Evolutionary conservation across 2,329 filamentous ascomycete genomes (phyloP), one percentile per base, ranked within the genome.

Genomic region (Plenodomus tracheiphilus): DNA sequence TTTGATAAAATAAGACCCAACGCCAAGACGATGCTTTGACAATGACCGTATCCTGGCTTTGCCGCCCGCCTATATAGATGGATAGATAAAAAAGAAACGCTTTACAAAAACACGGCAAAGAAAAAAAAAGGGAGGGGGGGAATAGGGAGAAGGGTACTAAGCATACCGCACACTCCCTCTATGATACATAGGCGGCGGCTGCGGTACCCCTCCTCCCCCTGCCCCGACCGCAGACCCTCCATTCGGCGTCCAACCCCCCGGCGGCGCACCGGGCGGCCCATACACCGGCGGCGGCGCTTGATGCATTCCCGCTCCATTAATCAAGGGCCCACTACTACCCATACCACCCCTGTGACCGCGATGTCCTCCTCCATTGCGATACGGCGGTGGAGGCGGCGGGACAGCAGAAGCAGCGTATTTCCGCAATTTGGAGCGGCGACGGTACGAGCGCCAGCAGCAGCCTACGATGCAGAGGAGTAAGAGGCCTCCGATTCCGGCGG

Each of bases 401-500:
- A 21, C n/a, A n/a, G n/a, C n/a, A n/a, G 47, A 50, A 48, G 56
- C 54, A 17, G 61, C 56, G 28, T 51, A 56, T 38, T 57, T 58
- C 32, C 52, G 53, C 1, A 64, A 46, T 17, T 49, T 62, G 19
- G 51, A 53, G 20, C 68, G 54, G 42, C 68, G 66, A 36, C 61
- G 63, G 61, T 55, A 84, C 38, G 81, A 81, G 59, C 79, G 80
- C 51, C 80, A 74, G 61, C 86, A 79, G 74, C 91, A 96, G 65
- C 81, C 81, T 10, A 86, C 58, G 42, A 97, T 75, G 28, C 81
- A 79, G 39, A 96, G 69, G 15, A 71, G 20, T 16, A 95, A 65
- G 5, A 97, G 77, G 6, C 81, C 84, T 40, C 91, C 93, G 15
- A 96, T 77, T 10, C 85, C 87, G 39, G 79, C 77, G 4, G 82